These are phyloP conservation scores for Platanthera zijinensis DNA, from an alignment of 106 monocot genomes.

Conservation along the genomic window DNA sequence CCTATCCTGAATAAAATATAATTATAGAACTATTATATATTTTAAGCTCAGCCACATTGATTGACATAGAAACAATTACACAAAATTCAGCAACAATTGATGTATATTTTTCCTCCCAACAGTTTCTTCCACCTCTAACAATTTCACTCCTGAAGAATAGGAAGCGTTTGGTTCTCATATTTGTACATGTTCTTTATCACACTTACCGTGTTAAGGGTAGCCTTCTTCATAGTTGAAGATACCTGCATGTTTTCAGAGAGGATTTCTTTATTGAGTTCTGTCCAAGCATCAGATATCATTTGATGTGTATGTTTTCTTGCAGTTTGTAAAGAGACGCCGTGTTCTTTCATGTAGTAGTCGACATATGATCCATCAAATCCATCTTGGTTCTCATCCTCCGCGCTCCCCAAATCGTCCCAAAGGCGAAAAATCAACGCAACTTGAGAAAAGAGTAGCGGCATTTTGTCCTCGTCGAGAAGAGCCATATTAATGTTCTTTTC, in stretches of 20 bases:
- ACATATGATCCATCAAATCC: constrained; percentile 39
- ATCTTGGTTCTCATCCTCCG: constrained; percentile 38
- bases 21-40: too few relatives aligned
- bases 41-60: too few relatives aligned
- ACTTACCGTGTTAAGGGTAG: constrained; percentile 18
- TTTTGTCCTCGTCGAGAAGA: neutral
- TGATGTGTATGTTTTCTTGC: constrained; percentile 20
- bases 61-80: too few relatives aligned
- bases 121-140: too few relatives aligned
- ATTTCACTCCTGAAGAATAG: constrained; percentile 17
- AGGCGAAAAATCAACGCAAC: constrained; percentile 31
- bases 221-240: constrained; percentile 5
- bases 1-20: too few relatives aligned
- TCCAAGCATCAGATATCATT: constrained; percentile 33
- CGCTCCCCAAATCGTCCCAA: constrained; percentile 40
- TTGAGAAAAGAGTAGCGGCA: constrained; percentile 14
- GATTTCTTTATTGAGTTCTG: constrained; percentile 24
- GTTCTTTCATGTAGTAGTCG: constrained; percentile 33
- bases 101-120: too few relatives aligned
- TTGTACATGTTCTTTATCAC: constrained; percentile 41
- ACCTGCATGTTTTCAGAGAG: neutral
- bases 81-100: too few relatives aligned
- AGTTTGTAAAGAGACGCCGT: neutral
- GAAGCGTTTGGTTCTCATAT: constrained; percentile 26
- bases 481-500: constrained; percentile 3